These are phyloP conservation scores for Lactifluus echinatus DNA, from an alignment of 768 basidiomycete species.

Conservation along the genomic window DNA sequence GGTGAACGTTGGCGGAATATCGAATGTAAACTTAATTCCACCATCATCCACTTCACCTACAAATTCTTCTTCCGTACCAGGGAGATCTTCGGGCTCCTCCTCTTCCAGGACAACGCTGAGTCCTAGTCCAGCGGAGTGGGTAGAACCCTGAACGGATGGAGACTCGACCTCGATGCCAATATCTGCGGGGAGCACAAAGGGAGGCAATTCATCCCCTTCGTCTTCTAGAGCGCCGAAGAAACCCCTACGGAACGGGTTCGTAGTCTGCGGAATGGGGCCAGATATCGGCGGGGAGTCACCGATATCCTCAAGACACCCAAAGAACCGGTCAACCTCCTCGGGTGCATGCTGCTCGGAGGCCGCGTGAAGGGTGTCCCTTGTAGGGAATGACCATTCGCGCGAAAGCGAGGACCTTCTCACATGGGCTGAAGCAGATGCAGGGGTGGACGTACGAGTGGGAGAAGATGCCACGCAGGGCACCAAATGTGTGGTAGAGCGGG, in stretches of 20 bases:
- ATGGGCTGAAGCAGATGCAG: slow-evolving; percentile 25
- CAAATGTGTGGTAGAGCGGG: slow-evolving; percentile 26
- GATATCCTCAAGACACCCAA: slow-evolving; percentile 52
- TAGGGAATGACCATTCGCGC: slow-evolving; percentile 59
- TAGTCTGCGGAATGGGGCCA: slow-evolving; percentile 33
- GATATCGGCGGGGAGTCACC: slow-evolving; percentile 40
- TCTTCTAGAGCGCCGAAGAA: slow-evolving; percentile 34
- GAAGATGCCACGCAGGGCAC: slow-evolving; percentile 27
- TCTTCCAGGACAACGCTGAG: slow-evolving; percentile 39
- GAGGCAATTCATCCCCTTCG: slow-evolving; percentile 44
- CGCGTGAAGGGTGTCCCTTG: slow-evolving; percentile 17
- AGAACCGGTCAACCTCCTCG: slow-evolving; percentile 67
- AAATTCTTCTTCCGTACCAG: slow-evolving; percentile 38
- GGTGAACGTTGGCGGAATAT: slow-evolving; percentile 39
- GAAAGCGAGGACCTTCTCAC: slow-evolving; percentile 39
- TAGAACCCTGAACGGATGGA: slow-evolving; percentile 27
- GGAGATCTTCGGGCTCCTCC: slow-evolving; percentile 32
- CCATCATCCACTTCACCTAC: slow-evolving; percentile 50
- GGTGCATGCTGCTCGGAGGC: slow-evolving; percentile 22
- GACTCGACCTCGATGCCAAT: slow-evolving; percentile 32
- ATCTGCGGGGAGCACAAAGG: slow-evolving; percentile 40
- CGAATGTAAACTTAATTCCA: slow-evolving; percentile 69
- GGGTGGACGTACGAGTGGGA: slow-evolving; percentile 24
- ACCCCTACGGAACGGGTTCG: slow-evolving; percentile 48
- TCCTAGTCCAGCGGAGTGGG: slow-evolving; percentile 25